phyloP scores from a whole-genome alignment of 2,329 filamentous ascomycete species.

The Botrytis cinerea region DNA sequence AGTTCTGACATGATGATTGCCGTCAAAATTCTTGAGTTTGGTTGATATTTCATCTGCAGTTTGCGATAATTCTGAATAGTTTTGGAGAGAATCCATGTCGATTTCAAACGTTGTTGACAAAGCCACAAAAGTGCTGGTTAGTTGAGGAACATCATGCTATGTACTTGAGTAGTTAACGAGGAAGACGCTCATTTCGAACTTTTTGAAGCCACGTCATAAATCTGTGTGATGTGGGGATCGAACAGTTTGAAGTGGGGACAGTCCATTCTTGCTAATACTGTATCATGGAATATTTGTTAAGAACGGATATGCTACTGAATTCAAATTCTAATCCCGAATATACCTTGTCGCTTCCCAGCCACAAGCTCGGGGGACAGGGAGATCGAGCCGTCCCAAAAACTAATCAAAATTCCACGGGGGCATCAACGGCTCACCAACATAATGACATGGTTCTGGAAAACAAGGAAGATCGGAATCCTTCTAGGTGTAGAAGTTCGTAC shows the following conservation, averaged over 20 bases:
- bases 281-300: not conserved
- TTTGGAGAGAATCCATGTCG: not conserved
- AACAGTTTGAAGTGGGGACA: not conserved
- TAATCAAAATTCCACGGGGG: not conserved
- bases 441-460: not conserved
- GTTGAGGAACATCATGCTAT: not conserved
- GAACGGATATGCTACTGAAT: not conserved
- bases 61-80: not conserved
- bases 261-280: not conserved
- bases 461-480: not conserved
- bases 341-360: not conserved
- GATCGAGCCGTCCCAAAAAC: not conserved
- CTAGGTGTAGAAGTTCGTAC: not conserved
- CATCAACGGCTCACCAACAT: not conserved
- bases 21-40: not conserved
- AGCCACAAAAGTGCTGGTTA: not conserved
- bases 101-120: not conserved
- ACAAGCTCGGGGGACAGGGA: not conserved
- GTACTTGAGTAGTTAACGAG: not conserved
- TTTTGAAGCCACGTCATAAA: not conserved
- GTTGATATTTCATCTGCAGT: not conserved
- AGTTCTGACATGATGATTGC: not conserved
- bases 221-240: not conserved
- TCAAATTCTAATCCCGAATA: not conserved
- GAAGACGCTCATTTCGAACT: not conserved